Base-by-base conservation (phyloP, 2,329 filamentous ascomycete species). In the Xylariaceae sp. region DNA sequence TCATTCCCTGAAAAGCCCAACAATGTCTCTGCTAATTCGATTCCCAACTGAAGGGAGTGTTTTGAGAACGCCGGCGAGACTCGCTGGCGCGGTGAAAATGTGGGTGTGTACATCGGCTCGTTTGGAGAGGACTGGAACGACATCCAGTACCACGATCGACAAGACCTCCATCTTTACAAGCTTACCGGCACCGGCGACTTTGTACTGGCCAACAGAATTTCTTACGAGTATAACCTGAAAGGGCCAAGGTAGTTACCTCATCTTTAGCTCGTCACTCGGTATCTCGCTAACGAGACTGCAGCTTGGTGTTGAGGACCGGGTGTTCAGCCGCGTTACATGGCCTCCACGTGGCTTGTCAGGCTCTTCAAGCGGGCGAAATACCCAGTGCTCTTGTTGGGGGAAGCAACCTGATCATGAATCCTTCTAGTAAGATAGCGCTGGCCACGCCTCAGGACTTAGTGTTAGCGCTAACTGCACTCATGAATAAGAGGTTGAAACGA, bases 31-130 rank as follows among this genome's bases (percentile, higher is more conserved):
- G 23, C 23, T 26, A 26, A 26, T 26, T 26, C 9, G 23, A 26
- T 26, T 4, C 9, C 9, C 4, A 26, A 26, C 12, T 37, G 12
- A 3, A 65, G 67, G 6, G 75, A 77, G 49, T 66, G 61, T 23
- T 59, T 76, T 5, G 73, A 76, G 20, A 62, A 66, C 43, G 70
- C 73, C 14, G 74, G 74, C 1, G 61, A 69, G 37, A 62, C 60
- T 3, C 57, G 64, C 20, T 68, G 64, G 40, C 59, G 62, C 14
- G 75, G 74, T 0, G 67, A 62, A 3, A 56, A 64, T 7, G 71
- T 73, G 1, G 74, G 73, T 1, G 62, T 57, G 26, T 76, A 70
- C 37, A 62, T 75, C 9, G 74, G 75, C 2, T 66, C 49, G 20
- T 75, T 72, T 40, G 69, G 65, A 1, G 64, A 70, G 3, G 72